Base-by-base conservation (phyloP, 148 eudicot genomes). In the Persicaria maculosa region DNA sequence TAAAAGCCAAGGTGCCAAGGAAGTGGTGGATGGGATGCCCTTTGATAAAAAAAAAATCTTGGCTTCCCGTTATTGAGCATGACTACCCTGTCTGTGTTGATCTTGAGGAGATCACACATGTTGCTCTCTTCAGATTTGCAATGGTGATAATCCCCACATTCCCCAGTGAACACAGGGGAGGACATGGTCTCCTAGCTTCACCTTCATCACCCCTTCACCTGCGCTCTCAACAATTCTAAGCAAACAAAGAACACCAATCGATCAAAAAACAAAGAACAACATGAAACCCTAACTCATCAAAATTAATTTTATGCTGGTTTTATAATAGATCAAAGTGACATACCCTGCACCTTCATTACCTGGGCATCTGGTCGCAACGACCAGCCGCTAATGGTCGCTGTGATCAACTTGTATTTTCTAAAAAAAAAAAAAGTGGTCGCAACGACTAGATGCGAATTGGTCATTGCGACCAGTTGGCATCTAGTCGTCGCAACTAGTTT, bases 181-280 rank as follows among this genome's bases (percentile, higher is more conserved):
- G 4, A 64, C 69, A 64, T 64, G 69, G 45, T 36, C 69, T 64
- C 69, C 69, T 12, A 45, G 69, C 69, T 12, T 1, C 6, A 64
- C n/a, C n/a, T 64, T 45, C 1, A n/a, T 64, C 46, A 64, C 69
- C 44, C 69, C 69, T 70, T 70, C 73, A 0, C 73, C 73, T 44
- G 45, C 73, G 7, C 73, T 70, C 73, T 70, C 73, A 45, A 70
- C 73, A 44, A 70, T 70, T 70, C 73, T 70, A 25, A 25, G 31
- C 47, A 44, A 8, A 70, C 14, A 70, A 17, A 55, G 19, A 6
- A 55, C 1, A 5, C 16, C 61, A 55, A 16, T 16, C 6, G 61
- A 16, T 55, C 16, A 55, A 19, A 7, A 17, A 20, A 7, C 5
- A n/a, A n/a, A n/a, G n/a, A n/a, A n/a, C 59, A 54, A 5, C 59